Evolutionary conservation across 345 rosid genomes (phyloP).

Genomic region (Pistacia atlantica): DNA sequence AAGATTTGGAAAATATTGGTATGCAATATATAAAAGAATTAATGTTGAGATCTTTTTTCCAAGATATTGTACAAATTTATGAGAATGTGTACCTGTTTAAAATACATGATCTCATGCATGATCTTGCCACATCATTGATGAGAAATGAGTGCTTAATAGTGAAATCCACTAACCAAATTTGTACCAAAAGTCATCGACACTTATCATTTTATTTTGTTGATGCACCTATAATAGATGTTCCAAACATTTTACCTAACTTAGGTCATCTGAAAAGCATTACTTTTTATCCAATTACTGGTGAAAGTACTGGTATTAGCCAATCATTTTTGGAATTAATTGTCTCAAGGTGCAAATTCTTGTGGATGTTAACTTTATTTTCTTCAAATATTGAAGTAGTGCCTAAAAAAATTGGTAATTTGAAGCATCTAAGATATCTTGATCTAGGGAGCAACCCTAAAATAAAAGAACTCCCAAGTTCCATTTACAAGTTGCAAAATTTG

Average conservation of each 20-base stretch:
- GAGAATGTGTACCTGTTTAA: too few species aligned
- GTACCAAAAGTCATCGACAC: not conserved
- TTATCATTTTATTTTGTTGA: not conserved
- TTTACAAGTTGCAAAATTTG: constrained; percentile 29
- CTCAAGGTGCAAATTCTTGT: constrained; percentile 13
- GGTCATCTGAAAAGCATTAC: constrained; percentile 16
- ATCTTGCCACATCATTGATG: not conserved
- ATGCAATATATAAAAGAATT: not conserved
- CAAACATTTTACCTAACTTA: not conserved
- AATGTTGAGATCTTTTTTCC: not conserved
- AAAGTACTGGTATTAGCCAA: constrained; percentile 1
- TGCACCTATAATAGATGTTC: not conserved
- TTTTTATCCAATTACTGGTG: not conserved
- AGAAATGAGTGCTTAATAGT: not conserved
- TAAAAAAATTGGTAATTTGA: constrained; percentile 10
- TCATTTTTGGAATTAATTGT: constrained; percentile 11
- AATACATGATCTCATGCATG: not conserved
- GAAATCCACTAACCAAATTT: too few species aligned
- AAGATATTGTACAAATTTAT: not conserved
- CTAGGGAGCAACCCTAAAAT: not conserved
- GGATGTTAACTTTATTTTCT: constrained; percentile 14
- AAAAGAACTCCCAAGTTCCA: constrained; percentile 25
- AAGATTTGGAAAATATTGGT: not conserved
- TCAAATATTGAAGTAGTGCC: constrained; percentile 13
- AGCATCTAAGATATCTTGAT: constrained; percentile 35